A percentile compares a stretch with the other conserved stretches of the same genome.
Evolutionary conservation across 805 yeast genomes (phyloP).

Genomic region (Candida manassasensis): DNA sequence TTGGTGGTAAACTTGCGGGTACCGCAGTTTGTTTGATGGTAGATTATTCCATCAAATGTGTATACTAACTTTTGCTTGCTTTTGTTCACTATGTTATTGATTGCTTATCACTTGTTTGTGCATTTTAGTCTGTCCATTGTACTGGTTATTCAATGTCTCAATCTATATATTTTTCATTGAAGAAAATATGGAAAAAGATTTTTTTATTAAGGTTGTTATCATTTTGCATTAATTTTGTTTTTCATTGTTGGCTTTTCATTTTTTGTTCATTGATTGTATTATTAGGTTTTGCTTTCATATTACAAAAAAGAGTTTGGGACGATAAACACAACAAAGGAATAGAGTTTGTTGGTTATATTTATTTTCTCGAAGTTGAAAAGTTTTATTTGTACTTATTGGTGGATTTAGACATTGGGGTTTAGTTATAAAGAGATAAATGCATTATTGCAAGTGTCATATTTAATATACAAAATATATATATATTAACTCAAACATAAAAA

Average conservation of each 20-base stretch:
- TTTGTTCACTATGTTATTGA: conserved; percentile 9
- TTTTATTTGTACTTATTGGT: conserved; percentile 14
- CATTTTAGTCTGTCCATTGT: conserved; percentile 11
- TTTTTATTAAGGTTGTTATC: conserved; percentile 11
- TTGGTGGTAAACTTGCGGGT: conserved; percentile 33
- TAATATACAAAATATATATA: conserved; percentile 13
- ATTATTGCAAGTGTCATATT: conserved; percentile 9
- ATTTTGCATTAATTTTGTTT: conserved; percentile 7
- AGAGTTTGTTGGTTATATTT: conserved; percentile 20
- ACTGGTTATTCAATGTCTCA: conserved; percentile 21
- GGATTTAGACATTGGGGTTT: conserved; percentile 42
- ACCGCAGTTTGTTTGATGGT: too few relatives aligned
- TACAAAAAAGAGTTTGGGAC: conserved; percentile 7
- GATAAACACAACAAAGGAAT: too few relatives aligned
- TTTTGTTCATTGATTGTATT: conserved; percentile 9
- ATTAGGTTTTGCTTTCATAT: conserved; percentile 6
- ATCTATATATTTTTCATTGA: conserved; percentile 15
- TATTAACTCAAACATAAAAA: neutral
- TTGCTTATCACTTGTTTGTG: conserved; percentile 11
- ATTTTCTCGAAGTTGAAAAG: conserved; percentile 15
- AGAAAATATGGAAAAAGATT: conserved; percentile 17
- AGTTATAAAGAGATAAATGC: conserved; percentile 7
- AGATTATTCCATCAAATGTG: conserved; percentile 8
- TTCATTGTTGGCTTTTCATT: conserved; percentile 7
- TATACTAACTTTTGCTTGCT: conserved; percentile 12